These are phyloP conservation scores for Acanthamoeba lenticulata DNA, from an alignment of 208 protist species.

Conservation along the genomic window DNA sequence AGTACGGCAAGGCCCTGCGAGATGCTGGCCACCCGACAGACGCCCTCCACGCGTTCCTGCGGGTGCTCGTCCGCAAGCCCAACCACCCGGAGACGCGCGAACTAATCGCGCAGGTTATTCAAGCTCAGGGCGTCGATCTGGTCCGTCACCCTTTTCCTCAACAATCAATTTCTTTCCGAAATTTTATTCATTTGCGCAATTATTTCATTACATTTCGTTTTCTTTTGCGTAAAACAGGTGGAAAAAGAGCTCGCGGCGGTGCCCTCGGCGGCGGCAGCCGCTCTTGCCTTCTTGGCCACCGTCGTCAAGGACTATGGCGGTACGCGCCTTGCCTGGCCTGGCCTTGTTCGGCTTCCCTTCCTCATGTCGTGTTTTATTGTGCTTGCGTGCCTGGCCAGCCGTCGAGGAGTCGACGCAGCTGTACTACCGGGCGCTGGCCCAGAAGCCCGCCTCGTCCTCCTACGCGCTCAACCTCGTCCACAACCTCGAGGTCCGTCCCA, in stretches of 20 bases:
- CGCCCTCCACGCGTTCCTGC: not conserved
- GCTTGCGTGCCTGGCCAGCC: too few relatives aligned
- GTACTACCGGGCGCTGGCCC: not conserved
- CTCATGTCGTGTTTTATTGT: too few relatives aligned
- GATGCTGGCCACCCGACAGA: not conserved
- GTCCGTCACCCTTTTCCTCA: not conserved
- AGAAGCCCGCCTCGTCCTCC: not conserved
- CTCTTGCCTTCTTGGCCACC: not conserved
- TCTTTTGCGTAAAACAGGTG: not conserved
- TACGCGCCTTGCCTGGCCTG: not conserved
- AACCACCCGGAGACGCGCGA: not conserved
- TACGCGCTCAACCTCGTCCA: slow-evolving; percentile 77
- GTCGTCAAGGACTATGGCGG: slow-evolving; percentile 22
- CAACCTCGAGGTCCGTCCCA: slow-evolving; percentile 66
- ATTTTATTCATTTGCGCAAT: not conserved
- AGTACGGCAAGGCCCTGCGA: not conserved
- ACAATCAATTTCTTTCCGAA: not conserved
- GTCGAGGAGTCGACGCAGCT: slow-evolving; percentile 53
- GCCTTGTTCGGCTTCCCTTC: not conserved
- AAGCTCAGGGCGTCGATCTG: not conserved
- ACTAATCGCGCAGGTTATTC: not conserved
- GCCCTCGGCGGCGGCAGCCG: not conserved
- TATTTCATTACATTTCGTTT: not conserved
- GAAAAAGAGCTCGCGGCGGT: not conserved
- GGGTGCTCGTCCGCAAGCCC: not conserved